Base-by-base conservation (phyloP, 148 eudicot genomes). In the Diospyros kaki region DNA sequence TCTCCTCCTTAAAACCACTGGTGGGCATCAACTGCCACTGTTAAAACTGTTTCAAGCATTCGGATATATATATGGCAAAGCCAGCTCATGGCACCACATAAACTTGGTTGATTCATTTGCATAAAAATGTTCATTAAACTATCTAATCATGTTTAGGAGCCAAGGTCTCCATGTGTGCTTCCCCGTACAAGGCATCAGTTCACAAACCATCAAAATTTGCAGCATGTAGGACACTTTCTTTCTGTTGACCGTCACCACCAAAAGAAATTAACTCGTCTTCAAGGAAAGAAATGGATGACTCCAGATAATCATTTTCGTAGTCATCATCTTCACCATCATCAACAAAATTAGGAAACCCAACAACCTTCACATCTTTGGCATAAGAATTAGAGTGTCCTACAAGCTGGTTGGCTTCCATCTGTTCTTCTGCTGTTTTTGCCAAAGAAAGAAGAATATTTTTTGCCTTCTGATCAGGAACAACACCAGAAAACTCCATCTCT, bases 381-480 rank as follows among this genome's bases (percentile, higher is more conserved):
- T 50, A 71, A 83, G 71, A 51, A 68, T 69, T 44, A 1, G 11
- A 9, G 60, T 72, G 58, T 72, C 84, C 92, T 42, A 80, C 84
- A 18, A 90, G 87, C 75, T 68, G 80, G 46, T 78, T 77, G 65
- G 97, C 98, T 80, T 92, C 97, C 48, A 14, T 79, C 77, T 69
- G 75, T 76, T 94, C 97, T 82, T 94, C 96, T 3, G 59, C 79
- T 38, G 97, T 89, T 78, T 76, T 85, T 38, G 97, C 96, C 83
- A 94, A 81, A 4, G 94, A 90, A 28, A 92, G 58, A 70, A 94
- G 92, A 70, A 94, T 78, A 63, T 94, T 94, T 82, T 92, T 92
- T 6, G 98, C 98, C 83, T 94, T 94, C 82, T 90, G 87, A 85
- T 94, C 98, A 17, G 98, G 96, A 74, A 83, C 79, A 73, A 89